Base-by-base conservation (phyloP, 306 rosid genomes). In the Comarum palustre region DNA sequence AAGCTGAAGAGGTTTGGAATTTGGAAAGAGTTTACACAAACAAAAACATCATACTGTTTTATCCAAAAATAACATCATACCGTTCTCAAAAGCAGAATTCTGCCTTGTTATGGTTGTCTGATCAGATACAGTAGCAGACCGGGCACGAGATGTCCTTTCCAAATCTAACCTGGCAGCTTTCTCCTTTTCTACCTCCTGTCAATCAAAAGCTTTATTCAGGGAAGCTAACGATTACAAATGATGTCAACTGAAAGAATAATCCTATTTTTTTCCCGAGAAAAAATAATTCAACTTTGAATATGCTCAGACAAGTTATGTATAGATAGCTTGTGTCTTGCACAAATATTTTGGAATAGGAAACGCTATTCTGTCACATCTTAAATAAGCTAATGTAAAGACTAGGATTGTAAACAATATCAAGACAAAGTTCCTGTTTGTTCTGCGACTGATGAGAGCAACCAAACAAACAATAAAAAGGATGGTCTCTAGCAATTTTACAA, bases 141-240 rank as follows among this genome's bases (percentile, higher is more conserved):
- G 81, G 71, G 54, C 84, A 31, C 72, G 90, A 73, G 80, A 80
- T 63, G 84, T 81, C 85, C 82, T 95, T 85, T 95, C 99, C 93
- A 92, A 83, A 38, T 95, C 99, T 65, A 80, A 63, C 75, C 96
- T 90, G 70, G 96, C 93, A 66, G 90, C 88, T 86, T 85, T 95
- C 91, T 91, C 99, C 84, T 81, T 95, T 81, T 92, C 97, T 59
- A 95, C 79, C 82, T 95, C 99, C 99, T 95, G 83, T 65, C 12
- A 63, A 74, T 57, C 64, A 76, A 74, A 83, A 79, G 60, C 58
- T 77, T 47, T 47, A 79, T 55, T 71, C 58, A 79, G 67, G 65
- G 75, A 75, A 50, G 54, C 69, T 70, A 80, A 68, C 48, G 64
- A 70, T 57, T 31, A 66, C 6, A 31, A 45, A 54, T 24, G 24